Evolutionary conservation across 805 yeast genomes (phyloP).

Genomic region (Kodamaea lidongshanica): DNA sequence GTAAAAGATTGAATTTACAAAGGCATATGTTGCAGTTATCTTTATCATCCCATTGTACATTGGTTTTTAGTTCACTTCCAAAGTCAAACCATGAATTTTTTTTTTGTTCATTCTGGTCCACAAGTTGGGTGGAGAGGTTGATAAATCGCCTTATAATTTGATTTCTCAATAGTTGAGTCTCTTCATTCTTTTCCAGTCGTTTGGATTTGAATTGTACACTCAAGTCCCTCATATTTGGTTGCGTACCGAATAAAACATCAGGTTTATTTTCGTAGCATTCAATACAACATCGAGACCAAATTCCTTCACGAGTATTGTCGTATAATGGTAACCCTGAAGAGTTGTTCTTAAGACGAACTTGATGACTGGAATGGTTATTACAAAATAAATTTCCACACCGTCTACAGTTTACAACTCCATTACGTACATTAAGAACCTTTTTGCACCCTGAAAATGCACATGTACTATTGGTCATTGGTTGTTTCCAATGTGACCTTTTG

Average conservation of each 20-base stretch:
- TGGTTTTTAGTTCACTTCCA: slow-evolving; percentile 25
- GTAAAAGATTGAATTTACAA: slow-evolving; percentile 46
- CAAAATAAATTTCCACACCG: slow-evolving; percentile 73
- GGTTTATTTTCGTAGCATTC: slow-evolving; percentile 53
- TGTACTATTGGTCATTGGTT: slow-evolving; percentile 30
- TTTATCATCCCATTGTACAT: slow-evolving; percentile 54
- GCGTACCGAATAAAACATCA: slow-evolving; percentile 46
- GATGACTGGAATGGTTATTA: slow-evolving; percentile 51
- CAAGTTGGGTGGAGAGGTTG: slow-evolving; percentile 32
- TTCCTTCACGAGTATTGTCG: slow-evolving; percentile 34
- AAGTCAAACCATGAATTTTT: slow-evolving; percentile 12
- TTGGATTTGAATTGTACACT: slow-evolving; percentile 35
- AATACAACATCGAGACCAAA: slow-evolving; percentile 69
- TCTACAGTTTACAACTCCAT: slow-evolving; percentile 63
- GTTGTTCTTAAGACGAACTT: slow-evolving; percentile 43
- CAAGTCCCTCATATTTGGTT: slow-evolving; percentile 32
- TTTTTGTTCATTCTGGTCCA: slow-evolving; percentile 11
- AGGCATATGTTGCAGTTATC: slow-evolving; percentile 60
- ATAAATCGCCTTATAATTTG: slow-evolving; percentile 52
- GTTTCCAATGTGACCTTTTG: slow-evolving; percentile 55
- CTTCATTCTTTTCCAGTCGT: slow-evolving; percentile 43
- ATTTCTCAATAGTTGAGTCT: slow-evolving; percentile 46
- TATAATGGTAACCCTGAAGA: slow-evolving; percentile 37
- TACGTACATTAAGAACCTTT: slow-evolving; percentile 41
- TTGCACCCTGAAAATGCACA: slow-evolving; percentile 42